Percentiles rank a stretch among this genome's conserved stretches.
Evolutionary conservation across 257 asterid genomes (phyloP).

Genomic region (Cynanchum wilfordii): DNA sequence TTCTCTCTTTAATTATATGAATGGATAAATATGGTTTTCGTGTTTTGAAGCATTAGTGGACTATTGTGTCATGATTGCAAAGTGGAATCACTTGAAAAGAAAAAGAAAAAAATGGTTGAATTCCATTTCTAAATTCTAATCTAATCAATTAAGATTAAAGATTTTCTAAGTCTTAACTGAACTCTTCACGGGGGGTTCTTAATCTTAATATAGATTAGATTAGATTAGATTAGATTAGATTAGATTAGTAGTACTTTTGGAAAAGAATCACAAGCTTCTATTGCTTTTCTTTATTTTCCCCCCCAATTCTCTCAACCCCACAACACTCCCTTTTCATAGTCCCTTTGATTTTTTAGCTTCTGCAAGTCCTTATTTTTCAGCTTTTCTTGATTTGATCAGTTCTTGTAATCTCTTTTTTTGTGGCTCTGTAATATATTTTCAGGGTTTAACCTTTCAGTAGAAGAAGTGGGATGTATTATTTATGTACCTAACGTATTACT

Average conservation of each 20-base stretch:
- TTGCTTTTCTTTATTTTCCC: not conserved
- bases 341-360: conserved; percentile 25
- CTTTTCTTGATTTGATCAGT: conserved; percentile 32
- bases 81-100: conserved; percentile 7
- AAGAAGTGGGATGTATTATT: not conserved
- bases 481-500: conserved; percentile 4
- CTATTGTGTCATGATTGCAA: conserved; percentile 26
- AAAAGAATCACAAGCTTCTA: conserved; percentile 2
- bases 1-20: not conserved
- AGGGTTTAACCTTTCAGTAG: conserved; percentile 1
- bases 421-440: conserved; percentile 13
- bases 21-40: not conserved
- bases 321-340: conserved; percentile 22
- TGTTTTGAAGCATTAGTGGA: conserved; percentile 18
- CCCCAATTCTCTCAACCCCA: conserved; percentile 30
- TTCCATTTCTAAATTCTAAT: conserved; percentile 15
- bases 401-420: conserved; percentile 19
- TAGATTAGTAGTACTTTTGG: not conserved
- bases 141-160: conserved; percentile 6
- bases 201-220: too few relatives aligned
- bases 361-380: conserved; percentile 23
- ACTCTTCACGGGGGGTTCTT: not conserved
- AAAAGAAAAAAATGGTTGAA: not conserved
- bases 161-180: conserved; percentile 25
- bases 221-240: too few relatives aligned